These are phyloP conservation scores for Dryas alaskensis DNA, from an alignment of 306 rosid genomes.

Conservation along the genomic window DNA sequence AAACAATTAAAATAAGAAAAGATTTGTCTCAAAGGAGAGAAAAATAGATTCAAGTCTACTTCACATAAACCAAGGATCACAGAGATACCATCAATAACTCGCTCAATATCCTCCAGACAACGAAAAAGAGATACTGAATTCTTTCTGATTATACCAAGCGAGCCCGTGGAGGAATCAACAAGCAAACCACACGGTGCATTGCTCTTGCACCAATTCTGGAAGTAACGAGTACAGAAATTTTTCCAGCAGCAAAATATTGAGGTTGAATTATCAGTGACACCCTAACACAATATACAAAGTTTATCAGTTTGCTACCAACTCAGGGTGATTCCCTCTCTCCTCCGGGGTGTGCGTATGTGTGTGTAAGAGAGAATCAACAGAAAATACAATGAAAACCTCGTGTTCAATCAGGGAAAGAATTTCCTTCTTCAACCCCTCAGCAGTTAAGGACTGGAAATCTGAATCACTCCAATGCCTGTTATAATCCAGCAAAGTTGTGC, in stretches of 20 bases:
- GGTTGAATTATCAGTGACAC: constrained; percentile 45
- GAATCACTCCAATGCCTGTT: constrained; percentile 74
- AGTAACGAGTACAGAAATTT: constrained; percentile 58
- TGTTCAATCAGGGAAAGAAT: constrained; percentile 80
- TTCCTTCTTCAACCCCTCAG: constrained; percentile 81
- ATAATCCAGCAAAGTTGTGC: constrained; percentile 73
- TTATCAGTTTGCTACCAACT: constrained; percentile 25
- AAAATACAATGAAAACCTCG: constrained; percentile 53
- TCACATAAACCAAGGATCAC: constrained; percentile 7
- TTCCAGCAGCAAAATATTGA: constrained; percentile 79
- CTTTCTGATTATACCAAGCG: constrained; percentile 76
- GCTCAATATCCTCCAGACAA: constrained; percentile 76
- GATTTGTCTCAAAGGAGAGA: constrained; percentile 1
- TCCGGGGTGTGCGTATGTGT: not conserved
- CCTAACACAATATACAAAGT: constrained; percentile 44
- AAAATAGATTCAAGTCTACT: not conserved
- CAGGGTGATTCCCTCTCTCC: not conserved
- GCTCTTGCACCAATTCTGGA: constrained; percentile 84
- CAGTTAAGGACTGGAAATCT: constrained; percentile 69
- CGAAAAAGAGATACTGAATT: constrained; percentile 75
- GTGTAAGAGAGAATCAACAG: constrained; percentile 4
- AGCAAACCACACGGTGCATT: constrained; percentile 67
- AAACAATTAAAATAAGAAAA: constrained; percentile 4
- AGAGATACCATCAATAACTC: constrained; percentile 62
- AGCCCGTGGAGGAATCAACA: constrained; percentile 54